Conservation (phyloP, 495 filamentous ascomycete genomes). For the Neurospora terricola region DNA sequence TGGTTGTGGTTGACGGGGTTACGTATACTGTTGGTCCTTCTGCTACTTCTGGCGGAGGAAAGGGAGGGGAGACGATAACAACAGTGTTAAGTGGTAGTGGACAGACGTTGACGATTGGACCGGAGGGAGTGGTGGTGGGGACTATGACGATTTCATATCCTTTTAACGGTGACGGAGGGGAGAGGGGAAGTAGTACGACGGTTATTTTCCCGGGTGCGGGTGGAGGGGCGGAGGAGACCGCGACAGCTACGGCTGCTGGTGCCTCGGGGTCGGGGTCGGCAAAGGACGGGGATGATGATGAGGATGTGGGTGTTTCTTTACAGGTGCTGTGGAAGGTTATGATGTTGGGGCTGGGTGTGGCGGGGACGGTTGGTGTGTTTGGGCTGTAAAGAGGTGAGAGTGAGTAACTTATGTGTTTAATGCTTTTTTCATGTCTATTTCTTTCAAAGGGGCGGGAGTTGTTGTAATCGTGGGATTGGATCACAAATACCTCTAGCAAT, state of each 20-base stretch:
- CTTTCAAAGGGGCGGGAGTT: neutral
- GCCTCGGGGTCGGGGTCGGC: neutral
- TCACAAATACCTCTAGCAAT: neutral
- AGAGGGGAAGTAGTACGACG: neutral
- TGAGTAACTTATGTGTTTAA: neutral
- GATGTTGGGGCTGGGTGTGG: neutral
- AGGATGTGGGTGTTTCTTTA: neutral
- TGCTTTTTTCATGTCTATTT: neutral
- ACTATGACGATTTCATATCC: constrained; percentile 33
- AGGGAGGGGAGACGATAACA: constrained; percentile 20
- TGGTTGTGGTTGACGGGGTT: constrained; percentile 36
- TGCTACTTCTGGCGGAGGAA: neutral
- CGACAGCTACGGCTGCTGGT: neutral
- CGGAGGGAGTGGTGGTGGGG: constrained; percentile 34
- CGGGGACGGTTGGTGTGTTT: neutral
- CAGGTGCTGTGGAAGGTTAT: neutral
- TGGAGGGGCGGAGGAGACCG: neutral
- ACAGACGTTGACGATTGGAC: constrained; percentile 36
- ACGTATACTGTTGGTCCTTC: constrained; percentile 34
- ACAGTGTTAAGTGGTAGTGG: constrained; percentile 32
- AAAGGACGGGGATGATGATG: neutral
- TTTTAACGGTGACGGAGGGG: constrained; percentile 10
- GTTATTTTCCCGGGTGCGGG: neutral
- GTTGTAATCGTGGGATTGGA: neutral
- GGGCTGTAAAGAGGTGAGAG: neutral